Conservation (phyloP, 225 moss, liverwort and hornwort species). For the Neckera pumila region DNA sequence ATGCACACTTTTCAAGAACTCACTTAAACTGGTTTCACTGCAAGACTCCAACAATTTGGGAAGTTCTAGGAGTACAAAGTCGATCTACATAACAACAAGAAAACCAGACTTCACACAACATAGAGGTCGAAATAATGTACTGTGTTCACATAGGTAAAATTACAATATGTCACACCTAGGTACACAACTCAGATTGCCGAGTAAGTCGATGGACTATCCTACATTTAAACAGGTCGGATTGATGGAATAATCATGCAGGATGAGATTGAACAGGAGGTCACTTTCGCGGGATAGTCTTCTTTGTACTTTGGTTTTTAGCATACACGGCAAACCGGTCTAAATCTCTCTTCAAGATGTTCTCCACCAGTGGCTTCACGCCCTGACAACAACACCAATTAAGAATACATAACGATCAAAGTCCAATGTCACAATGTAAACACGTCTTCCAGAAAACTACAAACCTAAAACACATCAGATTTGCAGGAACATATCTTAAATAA, state of each 20-base stretch:
- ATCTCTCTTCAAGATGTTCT: slow-evolving; percentile 53
- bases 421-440: neutral
- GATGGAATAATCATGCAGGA: neutral
- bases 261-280: neutral
- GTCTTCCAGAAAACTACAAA: neutral
- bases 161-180: slow-evolving; percentile 17
- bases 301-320: slow-evolving; percentile 33
- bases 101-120: neutral
- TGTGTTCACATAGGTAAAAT: neutral
- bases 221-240: neutral
- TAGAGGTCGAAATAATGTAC: neutral
- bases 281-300: slow-evolving; percentile 1
- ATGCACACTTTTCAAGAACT: neutral
- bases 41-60: neutral
- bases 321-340: slow-evolving; percentile 81
- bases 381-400: slow-evolving; percentile 1
- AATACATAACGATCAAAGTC: neutral
- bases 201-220: neutral
- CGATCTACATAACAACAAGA: neutral
- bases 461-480: neutral
- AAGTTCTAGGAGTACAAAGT: neutral
- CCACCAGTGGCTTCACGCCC: slow-evolving; percentile 63
- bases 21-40: neutral
- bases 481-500: neutral
- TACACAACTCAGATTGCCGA: neutral